Evolutionary conservation across 2,329 filamentous ascomycete species (phyloP).

Genomic region (Orbilia ellipsospora): DNA sequence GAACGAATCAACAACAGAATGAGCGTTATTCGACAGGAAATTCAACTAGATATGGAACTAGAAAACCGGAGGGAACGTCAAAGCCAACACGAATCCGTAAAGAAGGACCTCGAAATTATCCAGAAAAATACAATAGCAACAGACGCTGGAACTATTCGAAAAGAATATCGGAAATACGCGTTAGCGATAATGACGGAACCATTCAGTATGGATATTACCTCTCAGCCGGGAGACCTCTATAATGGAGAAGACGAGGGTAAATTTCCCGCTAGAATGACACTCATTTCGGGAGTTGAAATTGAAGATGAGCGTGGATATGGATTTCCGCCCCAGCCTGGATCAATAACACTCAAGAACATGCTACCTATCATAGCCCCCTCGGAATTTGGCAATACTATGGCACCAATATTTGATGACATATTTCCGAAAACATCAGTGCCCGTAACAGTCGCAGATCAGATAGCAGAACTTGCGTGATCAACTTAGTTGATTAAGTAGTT

Average conservation of each 20-base stretch:
- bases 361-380: too few relatives aligned
- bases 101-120: slow-evolving; percentile 11
- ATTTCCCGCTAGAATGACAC: neutral
- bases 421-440: too few relatives aligned
- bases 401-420: too few relatives aligned
- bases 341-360: too few relatives aligned
- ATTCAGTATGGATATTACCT: neutral
- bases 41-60: slow-evolving; percentile 3
- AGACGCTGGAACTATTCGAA: slow-evolving; percentile 27
- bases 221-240: neutral
- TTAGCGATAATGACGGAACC: slow-evolving; percentile 10
- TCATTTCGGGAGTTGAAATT: neutral
- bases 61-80: neutral
- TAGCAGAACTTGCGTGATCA: too few relatives aligned
- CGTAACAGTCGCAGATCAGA: too few relatives aligned
- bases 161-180: slow-evolving; percentile 1
- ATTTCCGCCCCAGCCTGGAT: too few relatives aligned
- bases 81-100: neutral
- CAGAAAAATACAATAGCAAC: slow-evolving; percentile 18
- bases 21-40: slow-evolving; percentile 15
- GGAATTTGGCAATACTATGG: too few relatives aligned
- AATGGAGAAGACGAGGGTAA: neutral
- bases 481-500: too few relatives aligned
- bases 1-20: slow-evolving; percentile 5
- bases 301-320: too few relatives aligned